These are phyloP conservation scores for Pharus latifolius DNA, from an alignment of 176 grass and related monocot species.

Conservation along the genomic window DNA sequence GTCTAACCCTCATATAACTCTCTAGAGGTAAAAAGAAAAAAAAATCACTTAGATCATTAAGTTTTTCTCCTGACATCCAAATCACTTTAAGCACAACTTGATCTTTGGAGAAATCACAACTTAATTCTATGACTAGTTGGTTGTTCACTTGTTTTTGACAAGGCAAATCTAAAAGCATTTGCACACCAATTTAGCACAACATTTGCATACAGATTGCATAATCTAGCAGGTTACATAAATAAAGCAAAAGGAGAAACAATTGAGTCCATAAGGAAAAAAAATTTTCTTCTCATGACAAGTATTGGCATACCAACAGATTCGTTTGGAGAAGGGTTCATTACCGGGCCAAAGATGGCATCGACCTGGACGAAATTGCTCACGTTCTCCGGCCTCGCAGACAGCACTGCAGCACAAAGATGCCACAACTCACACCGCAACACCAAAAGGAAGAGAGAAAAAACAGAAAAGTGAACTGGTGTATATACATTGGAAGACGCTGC, in stretches of 20 bases:
- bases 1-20: neutral
- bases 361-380: constrained; percentile 75
- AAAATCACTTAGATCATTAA: neutral
- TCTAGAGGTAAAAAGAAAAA: neutral
- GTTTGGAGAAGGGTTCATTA: constrained; percentile 13
- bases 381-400: constrained; percentile 65
- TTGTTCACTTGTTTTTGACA: neutral
- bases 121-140: neutral
- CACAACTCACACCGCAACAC: neutral
- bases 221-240: neutral
- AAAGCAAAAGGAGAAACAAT: neutral
- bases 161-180: neutral
- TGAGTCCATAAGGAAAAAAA: neutral
- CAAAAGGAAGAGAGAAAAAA: neutral
- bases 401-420: constrained; percentile 31
- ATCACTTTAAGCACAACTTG: no score
- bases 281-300: neutral
- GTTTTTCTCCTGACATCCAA: neutral
- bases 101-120: neutral
- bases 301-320: neutral
- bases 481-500: constrained; percentile 67
- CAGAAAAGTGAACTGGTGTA: neutral
- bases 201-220: neutral
- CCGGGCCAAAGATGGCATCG: constrained; percentile 64
- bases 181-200: neutral